These are phyloP conservation scores for Cercis canadensis DNA, from an alignment of 306 rosid genomes.

Conservation along the genomic window DNA sequence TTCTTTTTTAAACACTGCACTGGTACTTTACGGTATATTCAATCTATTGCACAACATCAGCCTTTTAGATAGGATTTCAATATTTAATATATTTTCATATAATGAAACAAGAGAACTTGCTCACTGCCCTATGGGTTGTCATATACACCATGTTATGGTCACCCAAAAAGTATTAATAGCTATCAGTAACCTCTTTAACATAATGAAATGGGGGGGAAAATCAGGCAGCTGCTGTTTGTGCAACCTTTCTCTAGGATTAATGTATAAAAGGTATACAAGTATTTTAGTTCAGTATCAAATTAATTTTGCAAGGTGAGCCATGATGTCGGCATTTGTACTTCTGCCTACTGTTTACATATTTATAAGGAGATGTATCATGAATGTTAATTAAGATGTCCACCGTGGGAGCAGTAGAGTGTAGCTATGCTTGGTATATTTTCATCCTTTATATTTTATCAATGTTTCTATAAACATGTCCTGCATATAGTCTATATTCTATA, in stretches of 20 bases:
- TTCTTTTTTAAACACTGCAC: too few species aligned
- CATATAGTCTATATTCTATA: neutral
- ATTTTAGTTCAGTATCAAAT: neutral
- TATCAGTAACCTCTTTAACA: neutral
- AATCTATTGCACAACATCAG: neutral
- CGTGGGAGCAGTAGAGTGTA: too few species aligned
- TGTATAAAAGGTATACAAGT: neutral
- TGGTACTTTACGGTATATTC: conserved; percentile 25
- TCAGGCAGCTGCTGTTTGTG: neutral
- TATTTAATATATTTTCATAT: neutral
- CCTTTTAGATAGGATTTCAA: conserved; percentile 6
- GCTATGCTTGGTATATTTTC: neutral
- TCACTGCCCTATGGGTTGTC: neutral
- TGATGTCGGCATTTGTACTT: neutral
- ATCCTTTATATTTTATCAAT: neutral
- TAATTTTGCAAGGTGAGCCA: neutral
- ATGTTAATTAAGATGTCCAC: too few species aligned
- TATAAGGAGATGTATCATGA: neutral
- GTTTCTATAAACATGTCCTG: neutral
- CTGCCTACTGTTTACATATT: neutral
- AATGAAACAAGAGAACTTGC: neutral
- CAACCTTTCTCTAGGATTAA: neutral
- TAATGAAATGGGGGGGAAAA: neutral
- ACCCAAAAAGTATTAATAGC: neutral
- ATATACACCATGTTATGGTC: neutral